Evolutionary conservation across 768 basidiomycete species (phyloP).

Genomic region (Hygrophorus russula): DNA sequence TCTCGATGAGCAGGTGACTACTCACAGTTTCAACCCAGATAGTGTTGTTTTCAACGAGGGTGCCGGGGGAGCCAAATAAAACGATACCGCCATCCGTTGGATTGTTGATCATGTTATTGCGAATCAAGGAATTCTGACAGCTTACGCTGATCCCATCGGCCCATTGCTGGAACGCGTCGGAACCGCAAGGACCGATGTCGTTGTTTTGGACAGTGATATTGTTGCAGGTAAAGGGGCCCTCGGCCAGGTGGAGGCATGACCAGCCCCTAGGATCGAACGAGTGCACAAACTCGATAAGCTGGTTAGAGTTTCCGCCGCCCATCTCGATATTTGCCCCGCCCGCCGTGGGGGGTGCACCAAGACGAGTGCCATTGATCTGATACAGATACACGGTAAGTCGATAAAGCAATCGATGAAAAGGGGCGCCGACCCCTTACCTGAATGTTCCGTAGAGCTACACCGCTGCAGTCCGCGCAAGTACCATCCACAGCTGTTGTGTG

Average conservation of each 20-base stretch:
- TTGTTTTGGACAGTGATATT: conserved; percentile 66
- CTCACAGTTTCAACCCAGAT: conserved; percentile 61
- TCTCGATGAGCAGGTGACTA: conserved; percentile 3
- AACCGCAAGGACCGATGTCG: conserved; percentile 72
- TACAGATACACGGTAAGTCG: not conserved
- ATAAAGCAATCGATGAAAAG: not conserved
- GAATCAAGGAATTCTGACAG: conserved; percentile 49
- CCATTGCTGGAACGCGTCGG: conserved; percentile 58
- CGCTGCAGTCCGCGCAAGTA: conserved; percentile 45
- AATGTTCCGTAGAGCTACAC: conserved; percentile 57
- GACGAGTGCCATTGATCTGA: conserved; percentile 67
- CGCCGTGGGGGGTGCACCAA: conserved; percentile 33
- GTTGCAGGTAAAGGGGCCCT: conserved; percentile 57
- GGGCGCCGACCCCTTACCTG: conserved; percentile 34
- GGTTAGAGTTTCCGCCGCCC: conserved; percentile 62
- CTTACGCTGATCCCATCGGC: conserved; percentile 74
- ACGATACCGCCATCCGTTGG: conserved; percentile 78
- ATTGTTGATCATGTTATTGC: conserved; percentile 58
- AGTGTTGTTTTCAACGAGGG: conserved; percentile 64
- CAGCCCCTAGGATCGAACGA: conserved; percentile 72
- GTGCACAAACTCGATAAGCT: conserved; percentile 67
- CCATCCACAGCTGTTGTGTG: conserved; percentile 70
- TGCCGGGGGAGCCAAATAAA: conserved; percentile 66
- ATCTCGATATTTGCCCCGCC: conserved; percentile 81
- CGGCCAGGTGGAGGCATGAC: conserved; percentile 71